phyloP scores from a whole-genome alignment of 2,329 filamentous ascomycete genomes.

The Harringtonia aguacate region DNA sequence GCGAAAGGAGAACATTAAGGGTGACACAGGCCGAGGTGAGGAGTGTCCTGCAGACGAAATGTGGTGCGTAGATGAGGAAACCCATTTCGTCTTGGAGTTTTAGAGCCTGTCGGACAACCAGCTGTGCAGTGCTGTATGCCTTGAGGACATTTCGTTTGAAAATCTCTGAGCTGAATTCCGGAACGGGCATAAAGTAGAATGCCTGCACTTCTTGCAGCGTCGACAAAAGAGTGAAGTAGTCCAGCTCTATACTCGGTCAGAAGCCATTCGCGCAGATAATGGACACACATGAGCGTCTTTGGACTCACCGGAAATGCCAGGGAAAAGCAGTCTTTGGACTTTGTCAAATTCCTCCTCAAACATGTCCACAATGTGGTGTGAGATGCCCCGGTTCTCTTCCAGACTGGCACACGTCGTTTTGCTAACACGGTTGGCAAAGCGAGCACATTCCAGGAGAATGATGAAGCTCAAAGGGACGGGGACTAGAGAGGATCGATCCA shows the following conservation, averaged over 20 bases:
- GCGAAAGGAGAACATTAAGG: constrained; percentile 33
- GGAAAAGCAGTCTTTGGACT: constrained; percentile 33
- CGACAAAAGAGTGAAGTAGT: constrained; percentile 36
- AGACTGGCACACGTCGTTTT: constrained; percentile 36
- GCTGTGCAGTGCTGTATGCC: constrained; percentile 35
- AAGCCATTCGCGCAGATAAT: not conserved
- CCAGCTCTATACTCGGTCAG: constrained; percentile 27
- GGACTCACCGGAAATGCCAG: constrained; percentile 32
- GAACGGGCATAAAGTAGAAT: constrained; percentile 38
- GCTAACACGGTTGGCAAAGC: constrained; percentile 37
- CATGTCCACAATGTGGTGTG: constrained; percentile 32
- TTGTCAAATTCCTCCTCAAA: constrained; percentile 42
- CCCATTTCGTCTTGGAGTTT: constrained; percentile 27
- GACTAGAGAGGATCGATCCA: constrained; percentile 27
- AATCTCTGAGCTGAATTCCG: constrained; percentile 24
- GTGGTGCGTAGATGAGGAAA: constrained; percentile 35
- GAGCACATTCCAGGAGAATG: constrained; percentile 36
- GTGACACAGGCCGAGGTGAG: constrained; percentile 34
- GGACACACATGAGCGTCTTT: not conserved
- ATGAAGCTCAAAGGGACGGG: constrained; percentile 32
- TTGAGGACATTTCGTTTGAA: constrained; percentile 34
- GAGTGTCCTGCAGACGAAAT: constrained; percentile 37
- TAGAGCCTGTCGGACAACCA: constrained; percentile 30
- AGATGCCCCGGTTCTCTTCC: constrained; percentile 33
- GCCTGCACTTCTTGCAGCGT: constrained; percentile 41